These are phyloP conservation scores for Castanea crenata DNA, from an alignment of 306 rosid species.

Conservation along the genomic window DNA sequence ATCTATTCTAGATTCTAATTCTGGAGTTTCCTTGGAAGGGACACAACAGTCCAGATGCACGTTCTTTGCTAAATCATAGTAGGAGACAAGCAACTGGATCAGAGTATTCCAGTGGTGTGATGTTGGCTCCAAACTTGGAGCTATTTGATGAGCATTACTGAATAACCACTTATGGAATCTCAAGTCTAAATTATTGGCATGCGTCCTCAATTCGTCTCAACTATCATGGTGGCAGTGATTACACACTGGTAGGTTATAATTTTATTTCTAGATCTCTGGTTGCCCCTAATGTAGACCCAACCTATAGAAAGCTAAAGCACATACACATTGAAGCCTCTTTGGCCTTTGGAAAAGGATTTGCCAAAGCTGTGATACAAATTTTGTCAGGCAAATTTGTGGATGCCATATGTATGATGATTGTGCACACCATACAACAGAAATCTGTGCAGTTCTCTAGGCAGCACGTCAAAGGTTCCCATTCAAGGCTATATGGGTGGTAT, in stretches of 20 bases:
- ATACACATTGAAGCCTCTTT: not conserved
- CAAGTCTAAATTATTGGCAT: slow-evolving; percentile 30
- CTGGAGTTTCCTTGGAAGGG: not conserved
- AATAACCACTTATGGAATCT: slow-evolving; percentile 23
- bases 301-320: not conserved
- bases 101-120: not conserved
- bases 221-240: slow-evolving; percentile 24
- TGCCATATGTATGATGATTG: slow-evolving; percentile 29
- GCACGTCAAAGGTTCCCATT: slow-evolving; percentile 24
- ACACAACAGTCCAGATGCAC: slow-evolving; percentile 28
- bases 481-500: slow-evolving; percentile 23
- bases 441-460: slow-evolving; percentile 36
- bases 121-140: slow-evolving; percentile 5
- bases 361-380: not conserved
- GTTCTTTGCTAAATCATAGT: slow-evolving; percentile 24
- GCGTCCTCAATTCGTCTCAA: slow-evolving; percentile 32
- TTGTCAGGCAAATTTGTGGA: not conserved
- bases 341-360: not conserved
- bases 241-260: slow-evolving; percentile 15
- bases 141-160: slow-evolving; percentile 13
- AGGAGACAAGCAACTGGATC: slow-evolving; percentile 8
- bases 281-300: not conserved
- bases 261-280: not conserved
- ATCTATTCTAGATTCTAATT: not conserved
- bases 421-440: slow-evolving; percentile 40